These are phyloP conservation scores for Pythium diclinum DNA, from an alignment of 352 stramenopile genomes.

Conservation along the genomic window DNA sequence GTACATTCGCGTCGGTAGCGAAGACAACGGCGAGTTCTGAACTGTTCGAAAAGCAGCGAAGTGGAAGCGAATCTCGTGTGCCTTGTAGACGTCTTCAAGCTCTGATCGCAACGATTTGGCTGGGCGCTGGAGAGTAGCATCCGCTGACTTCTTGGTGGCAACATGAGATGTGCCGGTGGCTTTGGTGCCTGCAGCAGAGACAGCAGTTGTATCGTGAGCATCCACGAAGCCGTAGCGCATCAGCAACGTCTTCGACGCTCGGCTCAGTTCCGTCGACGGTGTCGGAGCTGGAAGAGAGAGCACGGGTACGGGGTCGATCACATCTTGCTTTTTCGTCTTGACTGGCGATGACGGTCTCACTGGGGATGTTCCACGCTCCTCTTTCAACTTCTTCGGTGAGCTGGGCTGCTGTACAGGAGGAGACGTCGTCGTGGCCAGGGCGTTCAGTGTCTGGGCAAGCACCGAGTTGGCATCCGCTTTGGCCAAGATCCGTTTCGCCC, in stretches of 20 bases:
- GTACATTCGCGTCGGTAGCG: conserved; percentile 61
- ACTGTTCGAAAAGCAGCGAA: conserved; percentile 82
- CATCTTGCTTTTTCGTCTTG: conserved; percentile 10
- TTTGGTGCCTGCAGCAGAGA: background rate
- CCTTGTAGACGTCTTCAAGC: conserved; percentile 70
- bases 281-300: background rate
- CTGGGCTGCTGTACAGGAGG: background rate
- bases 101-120: conserved; percentile 66
- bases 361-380: conserved; percentile 17
- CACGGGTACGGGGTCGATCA: background rate
- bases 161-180: background rate
- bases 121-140: background rate
- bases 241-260: conserved; percentile 82
- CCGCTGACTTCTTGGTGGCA: background rate
- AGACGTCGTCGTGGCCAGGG: conserved; percentile 34
- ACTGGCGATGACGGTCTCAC: conserved; percentile 17
- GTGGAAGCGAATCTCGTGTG: conserved; percentile 88
- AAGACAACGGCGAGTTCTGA: conserved; percentile 8
- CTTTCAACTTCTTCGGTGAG: conserved; percentile 12
- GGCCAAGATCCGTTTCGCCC: conserved; percentile 53
- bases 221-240: conserved; percentile 84
- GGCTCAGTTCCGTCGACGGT: conserved; percentile 57
- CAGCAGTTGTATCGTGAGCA: conserved; percentile 30
- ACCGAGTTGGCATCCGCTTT: conserved; percentile 56
- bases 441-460: conserved; percentile 56